Base-by-base conservation (phyloP, 768 basidiomycete species). In the Boletus huronensis region DNA sequence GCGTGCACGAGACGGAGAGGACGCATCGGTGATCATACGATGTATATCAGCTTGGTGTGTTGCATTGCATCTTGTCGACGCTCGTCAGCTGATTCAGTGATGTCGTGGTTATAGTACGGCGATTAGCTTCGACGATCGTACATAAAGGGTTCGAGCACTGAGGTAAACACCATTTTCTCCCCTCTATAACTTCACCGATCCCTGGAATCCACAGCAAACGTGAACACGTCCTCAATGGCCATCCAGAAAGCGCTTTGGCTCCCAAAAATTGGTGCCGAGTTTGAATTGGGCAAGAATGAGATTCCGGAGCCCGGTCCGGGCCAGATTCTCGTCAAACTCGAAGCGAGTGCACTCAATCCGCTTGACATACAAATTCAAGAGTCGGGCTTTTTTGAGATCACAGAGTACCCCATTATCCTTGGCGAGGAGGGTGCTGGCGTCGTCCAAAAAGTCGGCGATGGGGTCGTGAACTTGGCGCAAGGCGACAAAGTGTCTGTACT, bases 281-380 rank as follows among this genome's bases (percentile, higher is more conserved):
- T 63, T 11, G 11, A 0, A 8, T 25, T 64, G 17, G 42, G 38
- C 38, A 14, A 21, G 19, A 61, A 46, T 21, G 50, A 58, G 0
- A 63, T 77, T 7, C 72, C 69, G 4, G 60, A 60, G 17, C 78
- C 78, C 3, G 71, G 73, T 3, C 65, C 71, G 2, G 74, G 73
- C 26, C 74, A 79, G 43, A 42, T 80, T 26, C 68, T 79, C 36
- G 67, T 79, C 59, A 74, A 72, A 55, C 59, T 78, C 23, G 53
- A 70, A 31, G 67, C 79, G 2, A 70, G 73, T 0, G 71, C 73
- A 3, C 59, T 81, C 36, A 78, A 80, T 54, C 79, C 79, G 2
- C 68, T 74, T 2, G 79, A 82, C 48, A 34, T 52, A 29, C 11
- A 8, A 10, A 43, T 58, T 6, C 54, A 47, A 29, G 6, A 40